A percentile compares a stretch with the other conserved stretches of the same genome.
Evolutionary conservation across 73 alveolate genomes (phyloP).

Genomic region (Effrenium voratum): DNA sequence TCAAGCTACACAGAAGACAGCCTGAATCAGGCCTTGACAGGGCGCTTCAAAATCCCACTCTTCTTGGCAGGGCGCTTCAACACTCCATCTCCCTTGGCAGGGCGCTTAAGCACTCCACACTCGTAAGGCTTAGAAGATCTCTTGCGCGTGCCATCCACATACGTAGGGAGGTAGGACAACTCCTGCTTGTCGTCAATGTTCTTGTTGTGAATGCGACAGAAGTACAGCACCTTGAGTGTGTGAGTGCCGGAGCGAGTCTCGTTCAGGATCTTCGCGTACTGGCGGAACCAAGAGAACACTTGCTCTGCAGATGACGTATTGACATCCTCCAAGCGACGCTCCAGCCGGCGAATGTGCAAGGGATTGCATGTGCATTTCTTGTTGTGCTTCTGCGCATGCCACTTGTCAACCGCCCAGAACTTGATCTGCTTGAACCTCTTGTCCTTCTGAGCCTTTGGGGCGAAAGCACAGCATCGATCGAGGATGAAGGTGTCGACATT

Average conservation of each 20-base stretch:
- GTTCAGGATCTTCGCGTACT: background rate
- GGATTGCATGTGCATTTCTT: background rate
- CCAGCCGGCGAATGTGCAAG: background rate
- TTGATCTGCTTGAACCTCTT: conserved; percentile 6
- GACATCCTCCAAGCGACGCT: background rate
- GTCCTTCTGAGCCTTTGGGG: background rate
- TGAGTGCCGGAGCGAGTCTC: background rate
- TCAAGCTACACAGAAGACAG: no score
- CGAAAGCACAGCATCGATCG: conserved; percentile 30
- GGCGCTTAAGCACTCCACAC: no score
- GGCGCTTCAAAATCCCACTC: no score
- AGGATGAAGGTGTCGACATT: conserved; percentile 3
- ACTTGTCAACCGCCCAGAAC: conserved; percentile 1
- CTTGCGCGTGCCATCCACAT: background rate
- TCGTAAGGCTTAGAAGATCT: background rate
- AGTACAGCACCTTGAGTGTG: background rate
- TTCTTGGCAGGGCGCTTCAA: no score
- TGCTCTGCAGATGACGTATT: conserved; percentile 3
- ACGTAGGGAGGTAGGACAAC: background rate
- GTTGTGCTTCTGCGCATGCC: conserved; percentile 1
- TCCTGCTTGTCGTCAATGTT: background rate
- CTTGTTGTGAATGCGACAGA: background rate
- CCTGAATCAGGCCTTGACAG: no score
- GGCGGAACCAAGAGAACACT: conserved; percentile 46
- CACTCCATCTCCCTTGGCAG: no score